Evolutionary conservation across 1,284 basidiomycete genomes (phyloP), one percentile per base, ranked within the genome.

Genomic region (Cutaneotrichosporon spelunceum): DNA sequence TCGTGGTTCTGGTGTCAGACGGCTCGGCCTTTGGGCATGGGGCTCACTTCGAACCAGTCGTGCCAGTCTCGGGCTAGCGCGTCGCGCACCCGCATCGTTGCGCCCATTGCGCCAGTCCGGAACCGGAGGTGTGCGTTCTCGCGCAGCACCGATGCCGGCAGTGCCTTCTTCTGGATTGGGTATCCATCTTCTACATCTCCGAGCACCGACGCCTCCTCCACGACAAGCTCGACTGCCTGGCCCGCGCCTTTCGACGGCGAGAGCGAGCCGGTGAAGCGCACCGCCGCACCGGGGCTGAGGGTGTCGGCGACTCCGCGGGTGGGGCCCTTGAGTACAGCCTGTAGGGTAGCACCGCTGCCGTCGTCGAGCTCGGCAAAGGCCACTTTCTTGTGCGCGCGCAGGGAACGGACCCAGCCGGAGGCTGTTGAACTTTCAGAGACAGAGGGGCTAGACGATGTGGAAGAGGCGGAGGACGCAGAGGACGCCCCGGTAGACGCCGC

Each of bases 321-420:
- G 30, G 69, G 70, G 60, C 85, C 82, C 19, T 81, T 72, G 66
- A 93, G 82, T 5, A 96, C 91, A 1, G 87, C 89, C 76, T 97
- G 93, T 16, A 95, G 71, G 1, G 85, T 85, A 8, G 82, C 70
- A 1, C 84, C 85, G 58, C 88, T 90, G 3, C 93, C 93, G 77
- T 97, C 93, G 55, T 84, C 86, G 58, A 96, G 77, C 48, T 90
- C 87, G 0, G 87, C 88, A 71, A 96, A 96, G 0, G 90, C 83
- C 30, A 93, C 82, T 59, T 87, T 87, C 82, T 95, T 95, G 79
- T 94, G 91, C 34, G 85, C 84, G 45, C 93, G 84, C 49, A 94
- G 83, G 1, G 88, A 89, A 71, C 87, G 88, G 57, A 96, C 82
- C 90, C 91, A 95, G 52, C 91, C 92, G 63, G 86, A 71, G 11